These are phyloP conservation scores for Novymonas esmeraldas DNA, from an alignment of 208 protist species.

Conservation along the genomic window DNA sequence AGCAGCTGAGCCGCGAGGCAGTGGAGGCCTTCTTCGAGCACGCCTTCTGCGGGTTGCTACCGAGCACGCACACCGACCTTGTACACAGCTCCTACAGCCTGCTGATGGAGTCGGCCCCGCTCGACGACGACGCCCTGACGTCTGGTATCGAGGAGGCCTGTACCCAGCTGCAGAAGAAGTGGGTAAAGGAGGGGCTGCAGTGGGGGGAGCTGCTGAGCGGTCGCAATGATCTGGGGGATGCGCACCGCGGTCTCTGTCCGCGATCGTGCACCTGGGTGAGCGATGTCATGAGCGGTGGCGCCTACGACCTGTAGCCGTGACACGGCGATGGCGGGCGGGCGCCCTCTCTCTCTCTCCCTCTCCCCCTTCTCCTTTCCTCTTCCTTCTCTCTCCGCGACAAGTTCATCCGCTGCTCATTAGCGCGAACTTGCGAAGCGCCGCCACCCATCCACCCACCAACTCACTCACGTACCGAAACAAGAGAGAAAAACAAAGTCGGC, in stretches of 20 bases:
- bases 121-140: constrained; percentile 46
- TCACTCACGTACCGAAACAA: background rate
- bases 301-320: constrained; percentile 27
- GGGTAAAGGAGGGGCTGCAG: background rate
- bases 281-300: constrained; percentile 10
- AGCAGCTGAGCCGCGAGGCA: constrained; percentile 7
- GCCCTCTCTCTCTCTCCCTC: too few relatives aligned
- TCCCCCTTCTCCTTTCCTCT: background rate
- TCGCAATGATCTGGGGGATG: constrained; percentile 4
- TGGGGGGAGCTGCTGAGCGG: constrained; percentile 12
- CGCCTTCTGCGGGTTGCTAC: constrained; percentile 35
- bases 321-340: too few relatives aligned
- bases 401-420: constrained; percentile 2
- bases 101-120: constrained; percentile 38
- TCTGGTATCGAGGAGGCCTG: constrained; percentile 34
- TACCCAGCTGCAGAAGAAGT: constrained; percentile 6
- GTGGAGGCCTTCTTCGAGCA: constrained; percentile 23
- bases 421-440: too few relatives aligned
- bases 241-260: constrained; percentile 21
- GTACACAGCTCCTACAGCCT: constrained; percentile 32
- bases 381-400: background rate
- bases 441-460: background rate
- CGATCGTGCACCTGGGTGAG: constrained; percentile 11
- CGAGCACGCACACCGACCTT: constrained; percentile 35
- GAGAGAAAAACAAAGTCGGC: background rate